phyloP scores from a whole-genome alignment of 108 stramenopile genomes.

The Pseudonitzschia multiseries region DNA sequence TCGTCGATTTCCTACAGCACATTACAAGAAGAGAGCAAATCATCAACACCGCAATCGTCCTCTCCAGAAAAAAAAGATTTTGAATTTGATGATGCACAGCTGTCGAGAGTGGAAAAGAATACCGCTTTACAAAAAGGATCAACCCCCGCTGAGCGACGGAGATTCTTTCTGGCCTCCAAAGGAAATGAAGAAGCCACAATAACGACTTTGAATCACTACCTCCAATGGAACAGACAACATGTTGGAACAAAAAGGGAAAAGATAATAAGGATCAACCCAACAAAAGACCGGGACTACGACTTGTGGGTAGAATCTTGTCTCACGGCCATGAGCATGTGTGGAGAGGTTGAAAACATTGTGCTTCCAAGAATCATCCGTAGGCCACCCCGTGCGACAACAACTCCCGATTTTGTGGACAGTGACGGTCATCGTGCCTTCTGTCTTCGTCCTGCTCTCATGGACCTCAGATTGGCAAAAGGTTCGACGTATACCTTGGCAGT shows the following conservation, averaged over 20 bases:
- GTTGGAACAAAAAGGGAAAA: constrained; percentile 9
- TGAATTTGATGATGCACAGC: background rate
- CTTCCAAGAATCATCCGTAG: constrained; percentile 31
- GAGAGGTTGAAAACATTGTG: constrained; percentile 21
- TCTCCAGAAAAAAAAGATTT: background rate
- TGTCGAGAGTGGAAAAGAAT: background rate
- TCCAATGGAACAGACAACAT: constrained; percentile 37
- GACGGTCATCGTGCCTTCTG: constrained; percentile 59
- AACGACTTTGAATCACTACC: constrained; percentile 25
- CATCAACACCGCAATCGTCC: background rate
- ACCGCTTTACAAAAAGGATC: constrained; percentile 18
- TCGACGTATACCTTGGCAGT: constrained; percentile 68
- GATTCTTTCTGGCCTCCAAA: constrained; percentile 35
- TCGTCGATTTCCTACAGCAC: too few species aligned
- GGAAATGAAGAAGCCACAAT: constrained; percentile 20
- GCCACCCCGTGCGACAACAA: background rate
- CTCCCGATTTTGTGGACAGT: constrained; percentile 5
- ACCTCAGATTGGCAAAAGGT: constrained; percentile 44
- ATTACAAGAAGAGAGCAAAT: too few species aligned
- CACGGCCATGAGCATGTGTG: constrained; percentile 23
- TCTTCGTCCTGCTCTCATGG: constrained; percentile 62
- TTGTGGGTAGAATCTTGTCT: constrained; percentile 37
- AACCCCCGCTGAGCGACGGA: constrained; percentile 37
- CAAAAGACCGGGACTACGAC: constrained; percentile 29
- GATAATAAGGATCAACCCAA: constrained; percentile 5